A percentile compares a stretch with the other conserved stretches of the same genome.
Evolutionary conservation across 1,284 basidiomycete species (phyloP).

Genomic region (Grifola frondosa): DNA sequence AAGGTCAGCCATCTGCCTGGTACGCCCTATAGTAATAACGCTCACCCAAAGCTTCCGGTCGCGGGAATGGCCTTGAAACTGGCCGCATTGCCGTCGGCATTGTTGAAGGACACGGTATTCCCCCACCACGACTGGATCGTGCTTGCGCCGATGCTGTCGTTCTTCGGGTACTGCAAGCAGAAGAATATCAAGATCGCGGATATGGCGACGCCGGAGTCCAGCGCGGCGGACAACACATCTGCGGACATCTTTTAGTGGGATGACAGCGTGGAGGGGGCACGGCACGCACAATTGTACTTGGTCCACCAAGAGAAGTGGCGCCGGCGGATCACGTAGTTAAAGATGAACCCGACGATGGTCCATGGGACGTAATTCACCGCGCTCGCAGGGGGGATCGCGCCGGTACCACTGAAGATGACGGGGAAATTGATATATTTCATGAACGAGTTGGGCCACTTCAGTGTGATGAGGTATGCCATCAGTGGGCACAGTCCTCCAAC

Average conservation of each 20-base stretch:
- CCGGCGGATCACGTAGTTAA: slow-evolving; percentile 54
- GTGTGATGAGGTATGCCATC: slow-evolving; percentile 38
- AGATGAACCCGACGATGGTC: slow-evolving; percentile 51
- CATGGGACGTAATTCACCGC: slow-evolving; percentile 49
- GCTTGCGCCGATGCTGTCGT: slow-evolving; percentile 56
- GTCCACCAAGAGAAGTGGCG: slow-evolving; percentile 55
- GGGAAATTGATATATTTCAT: slow-evolving; percentile 51
- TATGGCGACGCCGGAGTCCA: slow-evolving; percentile 63
- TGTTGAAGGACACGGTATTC: slow-evolving; percentile 51
- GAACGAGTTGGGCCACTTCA: slow-evolving; percentile 43
- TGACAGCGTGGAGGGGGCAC: background rate
- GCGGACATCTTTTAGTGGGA: background rate
- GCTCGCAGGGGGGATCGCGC: slow-evolving; percentile 49
- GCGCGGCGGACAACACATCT: slow-evolving; percentile 57
- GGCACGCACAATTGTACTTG: slow-evolving; percentile 44
- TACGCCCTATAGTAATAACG: no score
- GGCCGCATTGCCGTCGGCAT: slow-evolving; percentile 39
- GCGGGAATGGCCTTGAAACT: slow-evolving; percentile 31
- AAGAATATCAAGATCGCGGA: slow-evolving; percentile 65
- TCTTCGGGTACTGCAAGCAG: slow-evolving; percentile 60
- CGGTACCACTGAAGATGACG: slow-evolving; percentile 54
- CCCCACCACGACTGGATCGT: slow-evolving; percentile 72
- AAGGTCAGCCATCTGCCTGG: no score
- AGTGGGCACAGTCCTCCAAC: slow-evolving; percentile 49
- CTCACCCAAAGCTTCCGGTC: slow-evolving; percentile 41